Evolutionary conservation across 2,329 filamentous ascomycete genomes (phyloP), one percentile per base, ranked within the genome.

Genomic region (Falciphora oryzae): DNA sequence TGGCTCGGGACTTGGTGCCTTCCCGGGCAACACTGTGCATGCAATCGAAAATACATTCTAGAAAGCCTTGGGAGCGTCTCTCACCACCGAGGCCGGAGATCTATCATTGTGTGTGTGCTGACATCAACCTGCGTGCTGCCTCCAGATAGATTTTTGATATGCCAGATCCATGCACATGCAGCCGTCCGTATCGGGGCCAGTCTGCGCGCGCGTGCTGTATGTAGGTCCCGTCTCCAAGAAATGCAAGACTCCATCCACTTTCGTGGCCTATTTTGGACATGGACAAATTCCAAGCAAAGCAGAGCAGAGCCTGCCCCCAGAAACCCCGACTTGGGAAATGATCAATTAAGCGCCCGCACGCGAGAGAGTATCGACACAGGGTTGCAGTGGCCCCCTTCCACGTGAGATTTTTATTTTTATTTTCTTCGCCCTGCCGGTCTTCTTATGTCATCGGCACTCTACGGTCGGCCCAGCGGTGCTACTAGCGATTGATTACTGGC

Each of bases 161-260:
- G 44, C 44, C 44, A 50, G 44, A 50, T 50, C 44, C 44, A 50
- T 50, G 44, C 44, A 50, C 44, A 50, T 50, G 44, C 44, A 50
- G 44, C 18, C 22, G 44, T 7, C 18, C 44, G 44, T 50, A 50
- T n/a, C 44, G 44, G 18, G 44, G 22, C 44, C 44, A 50, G 44
- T 50, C 44, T 50, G 16, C 5, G 44, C 4, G 44, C 18, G 32
- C 5, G 32, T 32, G 5, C 11, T 32, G 32, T 32, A n/a, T n/a
- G n/a, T n/a, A n/a, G n/a, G n/a, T 18, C 38, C 16, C 14, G 7
- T 11, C n/a, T 11, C 44, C 44, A 53, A 22, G 44, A 22, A 4
- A 25, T 25, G 18, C 18, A 22, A 53, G 44, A 53, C n/a, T 3
- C 32, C 11, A 8, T 53, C 44, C 22, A n/a, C 10, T 53, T 53